Percentiles rank a stretch among this genome's conserved stretches.
Conservation (phyloP, 1,139 yeast species). For the Candida sp. region DNA sequence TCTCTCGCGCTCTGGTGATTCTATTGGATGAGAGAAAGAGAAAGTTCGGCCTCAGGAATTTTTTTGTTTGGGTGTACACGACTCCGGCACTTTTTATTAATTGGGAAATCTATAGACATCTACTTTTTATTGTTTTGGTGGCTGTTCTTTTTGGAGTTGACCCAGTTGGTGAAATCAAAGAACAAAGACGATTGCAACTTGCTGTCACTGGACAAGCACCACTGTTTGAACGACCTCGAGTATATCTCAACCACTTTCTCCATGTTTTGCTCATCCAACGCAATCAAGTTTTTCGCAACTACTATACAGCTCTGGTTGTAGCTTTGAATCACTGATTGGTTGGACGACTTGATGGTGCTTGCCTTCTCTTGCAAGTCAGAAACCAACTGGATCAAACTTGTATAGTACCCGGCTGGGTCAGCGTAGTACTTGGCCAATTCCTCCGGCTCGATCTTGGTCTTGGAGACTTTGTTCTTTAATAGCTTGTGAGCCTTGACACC, state of each 20-base stretch:
- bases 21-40: constrained; percentile 6
- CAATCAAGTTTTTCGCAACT: constrained; percentile 58
- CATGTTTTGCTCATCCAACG: constrained; percentile 31
- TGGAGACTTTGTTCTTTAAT: constrained; percentile 67
- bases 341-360: constrained; percentile 45
- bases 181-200: constrained; percentile 66
- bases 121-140: background rate
- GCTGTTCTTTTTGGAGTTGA: constrained; percentile 45
- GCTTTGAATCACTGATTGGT: constrained; percentile 55
- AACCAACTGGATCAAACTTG: constrained; percentile 27
- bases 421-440: constrained; percentile 23
- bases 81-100: too few species aligned
- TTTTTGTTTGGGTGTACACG: too few species aligned
- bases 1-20: constrained; percentile 1
- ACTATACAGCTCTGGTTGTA: constrained; percentile 68
- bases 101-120: too few species aligned
- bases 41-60: background rate
- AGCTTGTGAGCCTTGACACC: constrained; percentile 80
- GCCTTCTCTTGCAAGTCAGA: constrained; percentile 43
- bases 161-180: constrained; percentile 84
- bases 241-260: constrained; percentile 59
- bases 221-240: constrained; percentile 54
- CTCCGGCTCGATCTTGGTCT: constrained; percentile 37
- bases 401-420: constrained; percentile 18
- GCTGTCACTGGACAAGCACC: constrained; percentile 57